Base-by-base conservation (phyloP, 306 rosid genomes). In the Cucurbita ficifolia region DNA sequence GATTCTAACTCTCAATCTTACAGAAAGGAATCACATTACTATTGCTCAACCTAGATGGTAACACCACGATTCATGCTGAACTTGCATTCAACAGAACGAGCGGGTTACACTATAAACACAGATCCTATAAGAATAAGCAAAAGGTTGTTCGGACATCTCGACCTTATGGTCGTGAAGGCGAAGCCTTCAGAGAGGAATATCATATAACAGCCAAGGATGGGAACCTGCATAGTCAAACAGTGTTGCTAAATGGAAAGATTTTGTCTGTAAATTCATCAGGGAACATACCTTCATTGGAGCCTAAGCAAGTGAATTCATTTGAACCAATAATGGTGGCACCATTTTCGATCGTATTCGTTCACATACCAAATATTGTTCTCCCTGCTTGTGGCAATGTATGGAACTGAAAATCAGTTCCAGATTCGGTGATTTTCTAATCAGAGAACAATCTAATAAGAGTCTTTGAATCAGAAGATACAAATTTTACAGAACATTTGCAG, bases 11-110 rank as follows among this genome's bases (percentile, higher is more conserved):
- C 76, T 77, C 42, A 74, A 39, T 84, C 38, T 52, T 79, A 46
- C 95, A 91, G 97, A 83, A 81, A 75, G 99, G 99, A 75, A 82
- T 95, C 76, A 87, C 89, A 48, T 78, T 91, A 48, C 87, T 95
- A 14, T 68, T 95, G 70, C 84, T 91, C 73, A 95, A 95, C 82
- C 85, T 95, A 53, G 87, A 84, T 71, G 76, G 77, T 24, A 73
- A 79, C 80, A 78, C 85, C 12, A 72, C 87, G 1, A 83, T 89
- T 65, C 72, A 86, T 53, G 83, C 75, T 3, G 55, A 42, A 12
- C 79, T 83, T 72, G 77, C 68, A 72, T 65, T 76, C 73, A 85
- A 77, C 18, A 74, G 57, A 61, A 59, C 71, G 3, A 64, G 68
- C 77, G 75, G 39, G 16, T 63, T 76, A 65, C n/a, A 68, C 79